Conservation (phyloP, 192 early-diverging fungal genomes). For the Physocladia obscura region DNA sequence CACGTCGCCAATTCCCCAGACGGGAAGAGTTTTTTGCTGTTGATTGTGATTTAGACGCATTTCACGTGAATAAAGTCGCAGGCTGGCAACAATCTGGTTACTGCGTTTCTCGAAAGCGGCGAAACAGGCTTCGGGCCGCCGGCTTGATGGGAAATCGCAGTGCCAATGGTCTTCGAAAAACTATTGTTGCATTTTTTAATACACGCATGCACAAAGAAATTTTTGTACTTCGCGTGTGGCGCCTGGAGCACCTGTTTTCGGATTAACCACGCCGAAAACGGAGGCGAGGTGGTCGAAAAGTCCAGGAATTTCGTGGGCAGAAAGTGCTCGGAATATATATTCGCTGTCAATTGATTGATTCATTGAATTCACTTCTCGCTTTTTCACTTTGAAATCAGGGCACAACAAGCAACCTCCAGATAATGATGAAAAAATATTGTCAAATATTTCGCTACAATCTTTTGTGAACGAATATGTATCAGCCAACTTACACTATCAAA, state of each 20-base stretch:
- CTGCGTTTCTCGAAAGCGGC: too few species aligned
- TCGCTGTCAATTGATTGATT: too few species aligned
- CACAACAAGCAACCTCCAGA: too few species aligned
- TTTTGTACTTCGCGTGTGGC: conserved; percentile 18
- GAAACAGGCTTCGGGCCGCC: conserved; percentile 3
- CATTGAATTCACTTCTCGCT: too few species aligned
- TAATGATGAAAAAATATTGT: too few species aligned
- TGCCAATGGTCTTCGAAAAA: conserved; percentile 31
- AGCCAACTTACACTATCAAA: too few species aligned
- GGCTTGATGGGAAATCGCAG: not conserved
- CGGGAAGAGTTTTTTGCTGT: not conserved
- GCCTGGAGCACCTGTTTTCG: conserved; percentile 22
- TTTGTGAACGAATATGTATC: too few species aligned
- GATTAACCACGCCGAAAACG: conserved; percentile 21
- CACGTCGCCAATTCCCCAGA: conserved; percentile 29
- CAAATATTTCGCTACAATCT: too few species aligned
- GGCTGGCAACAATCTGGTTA: conserved; percentile 17
- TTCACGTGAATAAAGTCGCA: conserved; percentile 23
- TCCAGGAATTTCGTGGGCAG: not conserved
- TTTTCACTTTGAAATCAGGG: too few species aligned
- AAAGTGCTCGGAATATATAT: not conserved
- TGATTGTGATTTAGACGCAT: conserved; percentile 15
- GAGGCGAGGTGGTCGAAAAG: conserved; percentile 26
- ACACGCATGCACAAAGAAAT: too few species aligned
- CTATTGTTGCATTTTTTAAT: too few species aligned